Percentiles rank a stretch among this genome's conserved stretches.
Conservation (phyloP, 495 filamentous ascomycete genomes). For the Sabuloglossum arenarium region DNA sequence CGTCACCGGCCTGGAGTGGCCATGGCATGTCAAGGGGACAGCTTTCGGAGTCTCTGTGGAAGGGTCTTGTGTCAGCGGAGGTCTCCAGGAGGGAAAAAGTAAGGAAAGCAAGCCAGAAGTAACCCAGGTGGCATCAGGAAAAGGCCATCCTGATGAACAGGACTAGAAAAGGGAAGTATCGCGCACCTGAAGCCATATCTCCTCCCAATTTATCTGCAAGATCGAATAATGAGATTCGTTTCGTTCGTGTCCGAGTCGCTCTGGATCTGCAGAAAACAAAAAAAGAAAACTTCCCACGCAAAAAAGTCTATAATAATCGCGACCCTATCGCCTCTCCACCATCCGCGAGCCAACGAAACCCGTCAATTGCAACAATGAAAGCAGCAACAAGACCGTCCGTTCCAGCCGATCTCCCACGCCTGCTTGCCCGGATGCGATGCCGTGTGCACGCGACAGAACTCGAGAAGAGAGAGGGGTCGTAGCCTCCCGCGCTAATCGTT, state of each 20-base stretch:
- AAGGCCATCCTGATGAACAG: neutral
- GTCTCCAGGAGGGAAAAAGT: neutral
- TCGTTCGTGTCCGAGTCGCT: neutral
- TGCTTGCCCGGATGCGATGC: no score
- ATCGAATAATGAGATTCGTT: conserved; percentile 1
- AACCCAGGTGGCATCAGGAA: neutral
- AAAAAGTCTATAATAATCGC: neutral
- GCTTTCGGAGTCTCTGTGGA: conserved; percentile 38
- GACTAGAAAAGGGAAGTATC: neutral
- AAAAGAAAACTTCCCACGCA: neutral
- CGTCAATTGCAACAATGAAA: no score
- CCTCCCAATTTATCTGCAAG: conserved; percentile 1
- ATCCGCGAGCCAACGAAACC: no score
- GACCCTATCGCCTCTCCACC: neutral
- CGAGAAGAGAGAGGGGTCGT: no score
- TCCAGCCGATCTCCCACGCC: no score
- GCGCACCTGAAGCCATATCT: neutral
- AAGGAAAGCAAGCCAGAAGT: neutral
- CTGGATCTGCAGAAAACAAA: neutral
- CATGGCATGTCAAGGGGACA: conserved; percentile 90
- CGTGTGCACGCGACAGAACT: no score
- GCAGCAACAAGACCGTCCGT: no score
- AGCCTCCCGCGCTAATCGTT: no score
- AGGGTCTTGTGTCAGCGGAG: neutral
- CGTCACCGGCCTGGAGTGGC: conserved; percentile 86